Conservation (phyloP, 2,329 filamentous ascomycete species). For the Epichloe typhina region DNA sequence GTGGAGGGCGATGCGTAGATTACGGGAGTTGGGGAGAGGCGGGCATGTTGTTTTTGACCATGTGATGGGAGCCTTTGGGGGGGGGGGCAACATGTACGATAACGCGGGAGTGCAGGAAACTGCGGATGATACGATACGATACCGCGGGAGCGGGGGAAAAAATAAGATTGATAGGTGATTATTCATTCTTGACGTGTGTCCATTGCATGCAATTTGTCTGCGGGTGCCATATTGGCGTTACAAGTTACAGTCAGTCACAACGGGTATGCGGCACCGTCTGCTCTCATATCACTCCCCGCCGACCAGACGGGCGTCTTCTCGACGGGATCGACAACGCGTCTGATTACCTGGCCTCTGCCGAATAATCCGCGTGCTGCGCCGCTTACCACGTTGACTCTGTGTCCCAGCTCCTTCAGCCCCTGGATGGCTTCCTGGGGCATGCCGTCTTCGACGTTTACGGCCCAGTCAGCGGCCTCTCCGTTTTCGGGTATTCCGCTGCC, state of each 20-base stretch:
- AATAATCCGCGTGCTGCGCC: conserved; percentile 58
- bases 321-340: conserved; percentile 54
- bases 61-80: conserved; percentile 1
- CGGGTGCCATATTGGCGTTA: neutral
- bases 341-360: conserved; percentile 77
- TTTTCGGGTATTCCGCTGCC: conserved; percentile 56
- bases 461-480: conserved; percentile 44
- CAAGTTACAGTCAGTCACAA: conserved; percentile 17
- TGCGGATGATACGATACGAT: too few species aligned
- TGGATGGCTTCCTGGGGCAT: conserved; percentile 56
- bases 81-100: neutral
- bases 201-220: too few species aligned
- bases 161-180: too few species aligned
- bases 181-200: too few species aligned
- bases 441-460: conserved; percentile 72
- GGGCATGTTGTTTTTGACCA: conserved; percentile 17
- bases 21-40: neutral
- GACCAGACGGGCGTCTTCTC: conserved; percentile 68
- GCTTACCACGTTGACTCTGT: conserved; percentile 55
- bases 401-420: conserved; percentile 56
- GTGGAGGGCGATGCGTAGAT: conserved; percentile 30
- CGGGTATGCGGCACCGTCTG: conserved; percentile 61
- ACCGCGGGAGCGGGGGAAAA: too few species aligned
- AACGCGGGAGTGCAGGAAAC: neutral
- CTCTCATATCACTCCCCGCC: conserved; percentile 76